Conservation (phyloP, 768 basidiomycete genomes). For the Tulasnella sp. region DNA sequence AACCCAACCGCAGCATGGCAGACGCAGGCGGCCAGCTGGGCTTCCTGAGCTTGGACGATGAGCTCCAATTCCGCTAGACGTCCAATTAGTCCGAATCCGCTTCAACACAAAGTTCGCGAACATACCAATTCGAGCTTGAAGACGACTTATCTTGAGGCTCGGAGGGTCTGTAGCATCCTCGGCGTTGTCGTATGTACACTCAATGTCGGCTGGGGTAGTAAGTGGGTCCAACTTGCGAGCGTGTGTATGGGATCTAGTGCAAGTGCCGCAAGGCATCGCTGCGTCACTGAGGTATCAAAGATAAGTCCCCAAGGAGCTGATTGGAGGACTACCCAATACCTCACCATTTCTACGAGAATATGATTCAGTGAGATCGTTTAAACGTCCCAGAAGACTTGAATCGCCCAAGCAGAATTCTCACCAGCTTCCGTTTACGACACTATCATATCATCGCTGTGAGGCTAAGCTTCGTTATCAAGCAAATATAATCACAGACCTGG, state of each 20-base stretch:
- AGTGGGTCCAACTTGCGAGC: not conserved
- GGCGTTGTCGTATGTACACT: not conserved
- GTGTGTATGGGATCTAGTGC: conserved; percentile 1
- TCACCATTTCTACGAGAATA: not conserved
- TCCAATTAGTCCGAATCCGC: not conserved
- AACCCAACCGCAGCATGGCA: not conserved
- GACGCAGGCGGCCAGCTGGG: not conserved
- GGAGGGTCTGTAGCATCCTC: not conserved
- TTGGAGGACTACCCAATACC: not conserved
- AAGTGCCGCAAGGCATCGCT: not conserved
- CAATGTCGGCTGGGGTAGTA: not conserved
- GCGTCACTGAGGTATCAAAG: not conserved
- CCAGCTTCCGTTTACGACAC: conserved; percentile 7
- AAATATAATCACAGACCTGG: not conserved
- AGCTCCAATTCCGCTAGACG: not conserved
- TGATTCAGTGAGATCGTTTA: not conserved
- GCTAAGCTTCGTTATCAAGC: not conserved
- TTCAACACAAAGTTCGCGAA: not conserved
- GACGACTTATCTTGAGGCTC: not conserved
- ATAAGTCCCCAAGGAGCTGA: not conserved
- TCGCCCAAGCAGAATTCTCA: not conserved
- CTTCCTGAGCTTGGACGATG: not conserved
- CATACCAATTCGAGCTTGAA: not conserved
- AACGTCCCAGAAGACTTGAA: not conserved
- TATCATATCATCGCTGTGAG: not conserved